Base-by-base conservation (phyloP, 495 filamentous ascomycete genomes). In the Glonium stellatum region DNA sequence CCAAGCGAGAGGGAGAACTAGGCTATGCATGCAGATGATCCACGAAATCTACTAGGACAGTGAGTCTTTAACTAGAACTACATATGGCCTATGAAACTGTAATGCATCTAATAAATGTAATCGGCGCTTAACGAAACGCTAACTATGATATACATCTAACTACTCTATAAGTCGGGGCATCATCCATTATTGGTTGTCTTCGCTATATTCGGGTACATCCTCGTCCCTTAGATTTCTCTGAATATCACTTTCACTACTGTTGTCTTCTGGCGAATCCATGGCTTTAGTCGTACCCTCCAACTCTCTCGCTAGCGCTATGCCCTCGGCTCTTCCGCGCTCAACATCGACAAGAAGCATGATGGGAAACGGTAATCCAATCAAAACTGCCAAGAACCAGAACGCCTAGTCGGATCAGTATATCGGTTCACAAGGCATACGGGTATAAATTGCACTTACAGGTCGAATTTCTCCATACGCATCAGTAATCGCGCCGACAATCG, bases 401-500 rank as follows among this genome's bases (percentile, higher is more conserved):
- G 92, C 90, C 70, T 69, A 22, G 25, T 15, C 13, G 18, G 18
- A 0, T 23, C 54, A 61, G 53, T 22, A 46, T 21, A n/a, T 54
- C n/a, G 34, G 10, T n/a, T 12, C 50, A 23, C 15, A 22, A 27
- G 18, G 1, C 21, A 59, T 11, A 50, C 1, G 19, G 39, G 39
- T 44, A 18, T 15, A 15, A 4, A 44, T 4, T 44, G 31, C 35
- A 67, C 66, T 63, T 58, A 72, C 69, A 34, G 90, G 90, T 63
- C 93, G 78, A 59, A 98, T 97, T 63, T 92, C 86, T 1, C 93
- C 93, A 56, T 88, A 89, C 15, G 79, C 82, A 67, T 97, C 92
- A 13, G 93, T 96, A 58, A 98, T 91, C 0, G 84, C 82, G 3
- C 93, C 93, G 1, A 97, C 95, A 68, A 98, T 92, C 2, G 89